Conservation (phyloP, 2,329 filamentous ascomycete genomes). For the Westerdykella sp. region DNA sequence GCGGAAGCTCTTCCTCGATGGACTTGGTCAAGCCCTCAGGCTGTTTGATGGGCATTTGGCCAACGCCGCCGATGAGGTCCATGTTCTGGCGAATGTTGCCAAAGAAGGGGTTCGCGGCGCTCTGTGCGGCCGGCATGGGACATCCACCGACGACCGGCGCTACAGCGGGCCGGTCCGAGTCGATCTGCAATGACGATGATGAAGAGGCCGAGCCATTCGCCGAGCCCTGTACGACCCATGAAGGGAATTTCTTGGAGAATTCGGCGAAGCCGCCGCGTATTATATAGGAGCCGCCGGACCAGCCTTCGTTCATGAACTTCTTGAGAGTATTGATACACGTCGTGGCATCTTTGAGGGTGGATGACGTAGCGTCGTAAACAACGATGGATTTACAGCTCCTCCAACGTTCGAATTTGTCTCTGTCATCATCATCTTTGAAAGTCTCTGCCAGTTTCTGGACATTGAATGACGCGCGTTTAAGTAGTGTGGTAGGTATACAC, state of each 20-base stretch:
- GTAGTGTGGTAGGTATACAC: conserved; percentile 87
- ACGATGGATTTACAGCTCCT: conserved; percentile 66
- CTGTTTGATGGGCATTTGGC: conserved; percentile 62
- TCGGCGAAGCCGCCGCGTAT: conserved; percentile 74
- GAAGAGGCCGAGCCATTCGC: conserved; percentile 17
- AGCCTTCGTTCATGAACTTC: conserved; percentile 85
- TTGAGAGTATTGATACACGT: conserved; percentile 82
- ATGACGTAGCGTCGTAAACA: conserved; percentile 76
- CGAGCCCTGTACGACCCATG: conserved; percentile 51
- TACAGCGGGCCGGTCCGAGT: conserved; percentile 44
- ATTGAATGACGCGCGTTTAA: conserved; percentile 88
- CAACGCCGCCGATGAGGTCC: conserved; percentile 88
- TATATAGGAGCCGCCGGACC: conserved; percentile 65
- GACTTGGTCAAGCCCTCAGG: conserved; percentile 48
- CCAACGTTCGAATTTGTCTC: conserved; percentile 72
- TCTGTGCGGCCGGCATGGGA: conserved; percentile 63
- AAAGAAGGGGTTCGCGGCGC: conserved; percentile 81
- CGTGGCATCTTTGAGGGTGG: conserved; percentile 71
- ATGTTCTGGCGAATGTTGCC: conserved; percentile 94
- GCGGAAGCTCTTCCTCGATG: conserved; percentile 54
- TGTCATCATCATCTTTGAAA: conserved; percentile 66
- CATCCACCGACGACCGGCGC: conserved; percentile 86
- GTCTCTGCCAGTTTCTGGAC: conserved; percentile 81
- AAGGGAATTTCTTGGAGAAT: conserved; percentile 62
- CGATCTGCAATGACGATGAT: conserved; percentile 18